These are phyloP conservation scores for Serendipita sp. DNA, from an alignment of 768 basidiomycete genomes.

Conservation along the genomic window DNA sequence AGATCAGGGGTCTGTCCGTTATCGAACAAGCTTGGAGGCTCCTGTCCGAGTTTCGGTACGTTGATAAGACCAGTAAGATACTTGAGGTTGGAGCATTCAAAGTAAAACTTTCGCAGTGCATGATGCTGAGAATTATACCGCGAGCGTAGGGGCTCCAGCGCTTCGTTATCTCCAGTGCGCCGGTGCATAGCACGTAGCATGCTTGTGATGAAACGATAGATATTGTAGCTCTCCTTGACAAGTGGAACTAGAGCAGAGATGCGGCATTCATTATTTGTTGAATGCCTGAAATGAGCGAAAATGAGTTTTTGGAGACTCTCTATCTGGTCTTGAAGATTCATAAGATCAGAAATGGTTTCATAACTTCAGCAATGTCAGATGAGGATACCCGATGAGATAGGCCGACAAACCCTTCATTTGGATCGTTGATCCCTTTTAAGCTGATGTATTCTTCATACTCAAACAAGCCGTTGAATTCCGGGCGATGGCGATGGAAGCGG, in stretches of 20 bases:
- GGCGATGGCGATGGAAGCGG: slow-evolving; percentile 84
- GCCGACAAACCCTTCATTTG: slow-evolving; percentile 80
- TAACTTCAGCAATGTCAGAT: slow-evolving; percentile 39
- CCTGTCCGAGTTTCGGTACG: slow-evolving; percentile 95
- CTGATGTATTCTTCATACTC: slow-evolving; percentile 99
- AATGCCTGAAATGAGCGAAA: slow-evolving; percentile 84
- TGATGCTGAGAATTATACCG: slow-evolving; percentile 87
- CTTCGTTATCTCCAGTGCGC: slow-evolving; percentile 77
- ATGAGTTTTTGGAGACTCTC: slow-evolving; percentile 97
- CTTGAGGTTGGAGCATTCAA: slow-evolving; percentile 97
- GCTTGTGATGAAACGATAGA: slow-evolving; percentile 96
- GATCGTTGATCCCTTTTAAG: slow-evolving; percentile 93
- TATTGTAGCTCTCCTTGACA: slow-evolving; percentile 98
- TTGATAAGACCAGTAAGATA: slow-evolving; percentile 96
- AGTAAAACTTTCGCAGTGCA: slow-evolving; percentile 91
- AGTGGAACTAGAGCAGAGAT: slow-evolving; percentile 91
- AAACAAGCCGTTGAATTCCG: slow-evolving; percentile 96
- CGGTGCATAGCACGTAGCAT: slow-evolving; percentile 97
- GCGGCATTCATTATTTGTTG: slow-evolving; percentile 90
- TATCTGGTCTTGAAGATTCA: slow-evolving; percentile 96
- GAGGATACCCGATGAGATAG: not conserved
- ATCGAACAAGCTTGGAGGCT: slow-evolving; percentile 89
- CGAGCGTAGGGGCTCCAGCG: slow-evolving; percentile 71
- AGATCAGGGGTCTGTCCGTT: slow-evolving; percentile 33
- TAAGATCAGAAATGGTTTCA: slow-evolving; percentile 93